A percentile compares a stretch with the other conserved stretches of the same genome.
These are phyloP conservation scores for Coniosporium apollinis DNA, from an alignment of 495 filamentous ascomycete genomes.

Conservation along the genomic window DNA sequence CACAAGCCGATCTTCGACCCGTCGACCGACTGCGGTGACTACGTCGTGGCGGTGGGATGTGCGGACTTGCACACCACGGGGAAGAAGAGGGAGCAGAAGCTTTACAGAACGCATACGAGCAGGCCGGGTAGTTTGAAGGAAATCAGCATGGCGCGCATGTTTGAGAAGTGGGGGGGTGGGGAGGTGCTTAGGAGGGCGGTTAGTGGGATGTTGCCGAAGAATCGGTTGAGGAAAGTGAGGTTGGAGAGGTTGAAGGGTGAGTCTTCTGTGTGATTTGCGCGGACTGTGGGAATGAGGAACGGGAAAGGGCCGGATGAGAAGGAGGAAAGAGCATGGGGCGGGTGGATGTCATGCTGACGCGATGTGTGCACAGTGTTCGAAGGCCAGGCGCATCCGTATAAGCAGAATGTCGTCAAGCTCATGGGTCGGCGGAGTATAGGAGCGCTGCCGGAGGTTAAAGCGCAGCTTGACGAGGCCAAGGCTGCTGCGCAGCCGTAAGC, in stretches of 20 bases:
- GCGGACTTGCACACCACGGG: constrained; percentile 74
- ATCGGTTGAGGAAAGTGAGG: constrained; percentile 68
- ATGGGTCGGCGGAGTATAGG: constrained; percentile 15
- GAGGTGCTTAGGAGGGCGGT: constrained; percentile 89
- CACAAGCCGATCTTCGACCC: constrained; percentile 96
- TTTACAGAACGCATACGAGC: constrained; percentile 86
- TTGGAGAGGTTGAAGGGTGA: constrained; percentile 75
- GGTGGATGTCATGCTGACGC: too few relatives aligned
- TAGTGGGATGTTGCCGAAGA: constrained; percentile 95
- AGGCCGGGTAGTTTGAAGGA: constrained; percentile 70
- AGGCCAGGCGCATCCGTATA: constrained; percentile 77
- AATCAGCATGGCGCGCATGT: constrained; percentile 89
- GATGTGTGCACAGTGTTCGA: constrained; percentile 54
- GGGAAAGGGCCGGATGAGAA: too few relatives aligned
- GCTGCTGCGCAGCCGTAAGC: too few relatives aligned
- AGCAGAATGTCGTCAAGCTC: constrained; percentile 67
- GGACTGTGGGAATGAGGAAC: not conserved
- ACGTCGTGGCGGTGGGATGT: constrained; percentile 87
- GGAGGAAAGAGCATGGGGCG: too few relatives aligned
- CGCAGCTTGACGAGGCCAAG: constrained; percentile 13
- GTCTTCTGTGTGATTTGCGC: constrained; percentile 13
- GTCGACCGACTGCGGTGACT: constrained; percentile 94
- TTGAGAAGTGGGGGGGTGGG: constrained; percentile 83
- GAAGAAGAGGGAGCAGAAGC: constrained; percentile 82
- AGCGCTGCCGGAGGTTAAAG: constrained; percentile 30